phyloP scores from a whole-genome alignment of 2,329 filamentous ascomycete genomes.

The Emmonsia crescens region DNA sequence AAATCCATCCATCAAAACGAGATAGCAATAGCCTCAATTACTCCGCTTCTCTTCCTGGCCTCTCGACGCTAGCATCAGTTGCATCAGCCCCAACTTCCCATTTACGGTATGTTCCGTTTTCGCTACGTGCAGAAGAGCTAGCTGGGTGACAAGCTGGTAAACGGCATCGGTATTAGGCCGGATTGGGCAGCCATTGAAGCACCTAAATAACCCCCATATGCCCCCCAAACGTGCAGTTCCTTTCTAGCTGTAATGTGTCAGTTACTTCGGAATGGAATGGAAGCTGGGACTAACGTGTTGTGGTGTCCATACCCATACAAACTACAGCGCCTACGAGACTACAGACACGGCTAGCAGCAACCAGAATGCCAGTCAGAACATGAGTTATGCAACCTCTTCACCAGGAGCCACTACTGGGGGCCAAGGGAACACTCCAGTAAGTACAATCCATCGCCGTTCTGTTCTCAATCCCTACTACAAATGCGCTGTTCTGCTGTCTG shows the following conservation, averaged over 20 bases:
- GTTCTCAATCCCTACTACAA: conserved; percentile 5
- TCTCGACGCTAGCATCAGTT: conserved; percentile 50
- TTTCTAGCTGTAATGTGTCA: neutral
- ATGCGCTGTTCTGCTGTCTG: neutral
- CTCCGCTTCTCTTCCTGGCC: conserved; percentile 39
- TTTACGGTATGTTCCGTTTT: conserved; percentile 37
- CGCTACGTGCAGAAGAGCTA: neutral
- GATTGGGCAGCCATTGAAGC: neutral
- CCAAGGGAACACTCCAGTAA: conserved; percentile 41
- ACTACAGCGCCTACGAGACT: conserved; percentile 5
- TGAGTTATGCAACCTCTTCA: conserved; percentile 53
- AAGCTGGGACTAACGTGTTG: conserved; percentile 1
- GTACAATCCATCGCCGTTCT: conserved; percentile 15
- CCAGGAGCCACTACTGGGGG: conserved; percentile 55
- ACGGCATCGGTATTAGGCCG: neutral
- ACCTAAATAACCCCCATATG: neutral
- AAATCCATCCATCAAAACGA: conserved; percentile 19
- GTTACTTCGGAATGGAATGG: neutral
- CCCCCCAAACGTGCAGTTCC: no score
- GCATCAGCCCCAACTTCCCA: conserved; percentile 42
- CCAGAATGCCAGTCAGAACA: conserved; percentile 41
- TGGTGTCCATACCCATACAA: conserved; percentile 3
- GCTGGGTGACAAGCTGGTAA: neutral
- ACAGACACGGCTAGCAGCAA: conserved; percentile 14
- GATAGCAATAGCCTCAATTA: conserved; percentile 17